These are phyloP conservation scores for Persicaria maculosa DNA, from an alignment of 148 eudicot species.

Conservation along the genomic window DNA sequence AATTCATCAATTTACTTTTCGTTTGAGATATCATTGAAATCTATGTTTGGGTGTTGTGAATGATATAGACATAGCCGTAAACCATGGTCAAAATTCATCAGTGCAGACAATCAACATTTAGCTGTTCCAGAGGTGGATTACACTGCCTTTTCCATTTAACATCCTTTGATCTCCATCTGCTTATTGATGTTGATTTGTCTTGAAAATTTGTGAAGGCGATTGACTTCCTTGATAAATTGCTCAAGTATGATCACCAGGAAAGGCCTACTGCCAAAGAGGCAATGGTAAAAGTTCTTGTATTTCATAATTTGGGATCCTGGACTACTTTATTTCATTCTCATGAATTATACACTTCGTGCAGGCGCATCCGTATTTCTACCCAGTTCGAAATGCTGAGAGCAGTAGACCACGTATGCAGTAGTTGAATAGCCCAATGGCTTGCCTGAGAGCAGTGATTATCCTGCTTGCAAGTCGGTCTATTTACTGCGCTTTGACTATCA, in stretches of 20 bases:
- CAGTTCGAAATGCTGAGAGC: slow-evolving; percentile 82
- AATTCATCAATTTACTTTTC: not conserved
- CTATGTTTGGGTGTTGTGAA: not conserved
- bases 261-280: slow-evolving; percentile 97
- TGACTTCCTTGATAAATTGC: slow-evolving; percentile 85
- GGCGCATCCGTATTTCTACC: slow-evolving; percentile 89
- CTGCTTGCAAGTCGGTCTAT: not conserved
- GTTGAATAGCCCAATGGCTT: not conserved
- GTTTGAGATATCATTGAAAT: not conserved
- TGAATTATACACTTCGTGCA: slow-evolving; percentile 31
- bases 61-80: slow-evolving; percentile 68
- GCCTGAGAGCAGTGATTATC: not conserved
- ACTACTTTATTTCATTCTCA: not conserved
- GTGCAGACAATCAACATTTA: slow-evolving; percentile 76
- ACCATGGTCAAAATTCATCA: slow-evolving; percentile 82
- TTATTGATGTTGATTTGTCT: not conserved
- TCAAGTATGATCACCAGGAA: slow-evolving; percentile 88
- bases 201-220: slow-evolving; percentile 42
- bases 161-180: not conserved
- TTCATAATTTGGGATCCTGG: not conserved
- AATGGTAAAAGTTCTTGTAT: slow-evolving; percentile 42
- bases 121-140: slow-evolving; percentile 73
- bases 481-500: not conserved
- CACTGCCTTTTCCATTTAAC: not conserved
- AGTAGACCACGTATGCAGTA: slow-evolving; percentile 65